Evolutionary conservation across 805 yeast genomes (phyloP).

Genomic region (Alloascoidea africana): DNA sequence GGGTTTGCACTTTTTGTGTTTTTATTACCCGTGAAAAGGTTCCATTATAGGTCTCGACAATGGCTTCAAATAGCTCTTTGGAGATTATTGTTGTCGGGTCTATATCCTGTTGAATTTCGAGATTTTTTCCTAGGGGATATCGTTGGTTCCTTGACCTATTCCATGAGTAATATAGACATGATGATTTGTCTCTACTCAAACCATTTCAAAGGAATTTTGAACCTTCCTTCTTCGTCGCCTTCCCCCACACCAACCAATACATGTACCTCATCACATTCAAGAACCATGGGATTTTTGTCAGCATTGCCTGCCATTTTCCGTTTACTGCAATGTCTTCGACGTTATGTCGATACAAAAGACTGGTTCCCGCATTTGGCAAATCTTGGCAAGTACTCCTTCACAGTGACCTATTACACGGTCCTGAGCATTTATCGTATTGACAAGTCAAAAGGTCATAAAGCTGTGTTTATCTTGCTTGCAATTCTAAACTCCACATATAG

Average conservation of each 20-base stretch:
- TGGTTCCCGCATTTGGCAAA: conserved; percentile 95
- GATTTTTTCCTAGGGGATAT: conserved; percentile 93
- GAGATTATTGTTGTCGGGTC: conserved; percentile 66
- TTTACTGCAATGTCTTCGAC: conserved; percentile 76
- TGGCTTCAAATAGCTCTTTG: conserved; percentile 66
- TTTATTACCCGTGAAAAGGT: conserved; percentile 44
- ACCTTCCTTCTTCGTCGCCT: conserved; percentile 14
- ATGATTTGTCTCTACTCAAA: conserved; percentile 72
- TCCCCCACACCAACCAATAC: conserved; percentile 15
- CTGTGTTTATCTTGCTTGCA: conserved; percentile 61
- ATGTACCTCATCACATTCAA: conserved; percentile 72
- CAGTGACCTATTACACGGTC: conserved; percentile 53
- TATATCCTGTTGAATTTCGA: conserved; percentile 88
- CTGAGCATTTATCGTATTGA: conserved; percentile 70
- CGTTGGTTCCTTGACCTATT: conserved; percentile 74
- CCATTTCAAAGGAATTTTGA: conserved; percentile 43
- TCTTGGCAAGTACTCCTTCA: conserved; percentile 57
- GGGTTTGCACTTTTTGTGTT: conserved; percentile 33
- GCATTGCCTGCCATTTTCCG: conserved; percentile 86
- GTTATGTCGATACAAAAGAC: conserved; percentile 86
- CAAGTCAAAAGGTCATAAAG: conserved; percentile 24
- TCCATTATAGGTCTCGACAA: conserved; percentile 47
- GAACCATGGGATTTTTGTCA: conserved; percentile 68
- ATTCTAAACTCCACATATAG: conserved; percentile 55
- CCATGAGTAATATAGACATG: conserved; percentile 72